phyloP scores from a whole-genome alignment of 2,329 filamentous ascomycete genomes.

The Trichoderma citrinoviride region DNA sequence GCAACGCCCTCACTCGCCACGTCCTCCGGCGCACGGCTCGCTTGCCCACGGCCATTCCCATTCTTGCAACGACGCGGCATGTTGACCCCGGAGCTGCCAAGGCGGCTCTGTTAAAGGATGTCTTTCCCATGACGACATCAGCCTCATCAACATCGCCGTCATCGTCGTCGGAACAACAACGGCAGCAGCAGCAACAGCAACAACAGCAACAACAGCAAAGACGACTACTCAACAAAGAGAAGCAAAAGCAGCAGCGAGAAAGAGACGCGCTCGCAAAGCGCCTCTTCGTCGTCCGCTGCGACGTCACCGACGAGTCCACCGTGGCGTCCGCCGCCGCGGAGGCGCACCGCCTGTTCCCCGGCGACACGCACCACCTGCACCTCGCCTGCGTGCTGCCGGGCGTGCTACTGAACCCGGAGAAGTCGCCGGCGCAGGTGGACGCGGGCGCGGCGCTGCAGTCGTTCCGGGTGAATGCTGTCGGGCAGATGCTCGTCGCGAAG shows the following conservation, averaged over 20 bases:
- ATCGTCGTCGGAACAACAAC: neutral
- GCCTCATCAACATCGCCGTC: neutral
- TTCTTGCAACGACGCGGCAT: constrained; percentile 45
- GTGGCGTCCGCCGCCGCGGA: constrained; percentile 54
- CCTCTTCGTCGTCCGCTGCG: constrained; percentile 41
- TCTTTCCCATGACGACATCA: constrained; percentile 19
- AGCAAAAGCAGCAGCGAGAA: neutral
- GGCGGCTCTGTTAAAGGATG: constrained; percentile 33
- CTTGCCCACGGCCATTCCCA: constrained; percentile 43
- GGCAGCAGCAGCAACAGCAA: no score
- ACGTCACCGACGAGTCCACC: constrained; percentile 59
- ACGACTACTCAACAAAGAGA: no score
- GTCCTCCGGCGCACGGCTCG: constrained; percentile 44
- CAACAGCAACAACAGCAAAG: neutral
- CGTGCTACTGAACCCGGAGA: constrained; percentile 66
- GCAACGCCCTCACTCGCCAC: constrained; percentile 48
- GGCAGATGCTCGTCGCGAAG: constrained; percentile 73
- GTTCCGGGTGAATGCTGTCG: constrained; percentile 71
- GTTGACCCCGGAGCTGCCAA: constrained; percentile 38
- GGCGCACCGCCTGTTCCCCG: constrained; percentile 54
- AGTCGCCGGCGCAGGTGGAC: constrained; percentile 63
- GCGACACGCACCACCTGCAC: constrained; percentile 56
- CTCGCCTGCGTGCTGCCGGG: constrained; percentile 70
- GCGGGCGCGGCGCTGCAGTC: constrained; percentile 61
- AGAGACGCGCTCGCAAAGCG: constrained; percentile 31